Evolutionary conservation across 1,139 yeast species (phyloP), one percentile per base, ranked within the genome.

Genomic region (Yamadazyma aaseri): DNA sequence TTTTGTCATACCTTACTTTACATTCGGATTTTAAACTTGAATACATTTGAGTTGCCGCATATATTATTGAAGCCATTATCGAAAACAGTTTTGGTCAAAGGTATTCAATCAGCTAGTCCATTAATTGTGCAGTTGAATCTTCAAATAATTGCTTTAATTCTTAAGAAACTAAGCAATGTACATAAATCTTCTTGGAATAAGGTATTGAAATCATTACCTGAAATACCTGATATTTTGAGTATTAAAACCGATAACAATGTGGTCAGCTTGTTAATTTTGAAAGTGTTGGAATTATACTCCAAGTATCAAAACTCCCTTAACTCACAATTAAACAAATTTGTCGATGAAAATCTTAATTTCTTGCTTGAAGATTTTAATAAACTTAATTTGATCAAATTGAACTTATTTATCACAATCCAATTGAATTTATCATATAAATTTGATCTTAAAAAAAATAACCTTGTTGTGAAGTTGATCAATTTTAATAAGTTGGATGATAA

Each of bases 31-130:
- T 67, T 85, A 11, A 69, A 68, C 28, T 50, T 83, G 2, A 75
- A 80, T 79, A 9, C 86, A 85, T 2, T 48, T 6, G 53, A 33
- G 28, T 31, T 34, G 16, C 89, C 86, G 35, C 65, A 71, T 33
- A 69, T 87, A 11, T 55, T 81, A 5, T 94, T 96, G 11, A 63
- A 79, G 1, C 79, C 87, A 0, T 50, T 89, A n/a, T 74, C 82
- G 2, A 76, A 77, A 42, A 40, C 69, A 2, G 66, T 82, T 0
- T 60, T 90, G 32, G 63, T 73, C 1, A 82, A 78, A 46, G 75
- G 86, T 34, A 56, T 89, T 24, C 70, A 68, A 23, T 63, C 71
- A 10, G 77, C 79, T 3, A 60, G 69, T n/a, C 53, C 63, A 2
- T 55, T 89, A n/a, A 69, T 87, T 17, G 74, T 71, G 38, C 95